Base-by-base conservation (phyloP, 2,329 filamentous ascomycete species). In the Diaporthe humulicola region DNA sequence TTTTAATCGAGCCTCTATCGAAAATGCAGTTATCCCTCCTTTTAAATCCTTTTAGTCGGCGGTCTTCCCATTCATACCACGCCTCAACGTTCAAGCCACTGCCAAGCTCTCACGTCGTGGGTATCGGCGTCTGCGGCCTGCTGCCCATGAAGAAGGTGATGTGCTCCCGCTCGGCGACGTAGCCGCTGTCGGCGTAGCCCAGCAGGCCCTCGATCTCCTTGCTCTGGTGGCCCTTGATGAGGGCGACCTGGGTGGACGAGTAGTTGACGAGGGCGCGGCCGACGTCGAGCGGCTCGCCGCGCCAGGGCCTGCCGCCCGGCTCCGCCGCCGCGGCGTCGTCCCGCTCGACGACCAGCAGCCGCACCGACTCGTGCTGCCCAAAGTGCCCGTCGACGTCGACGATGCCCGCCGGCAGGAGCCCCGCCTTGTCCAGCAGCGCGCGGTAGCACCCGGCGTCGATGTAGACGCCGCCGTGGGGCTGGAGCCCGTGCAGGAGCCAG, bases 161-260 rank as follows among this genome's bases (percentile, higher is more conserved):
- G 79, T 98, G 96, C 83, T 98, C 95, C 77, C 95, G 88, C 80
- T 97, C 88, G 14, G 95, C 96, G 54, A 98, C 93, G 84, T 98
- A 98, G 84, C 98, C 95, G 80, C 94, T 97, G 82, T 98, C 96
- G 28, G 95, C 95, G 84, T 98, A 99, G 4, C 96, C 97, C 42
- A 99, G 86, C 58, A 97, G 86, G 14, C 89, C 88, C 64, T 92
- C 88, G 77, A 99, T 98, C 81, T 98, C 93, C 8, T 88, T 90
- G 81, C 95, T 98, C 82, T 94, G 92, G 77, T 93, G 88, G 1
- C 97, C 97, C 85, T 94, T 95, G 81, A 99, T 98, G 69, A 94
- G 88, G 74, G 88, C 86, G 76, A 99, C 95, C 84, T 99, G 96
- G 1, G 89, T 87, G 1, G 94, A 92, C n/a, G 94, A 94, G 82